A percentile compares a stretch with the other conserved stretches of the same genome.
Evolutionary conservation across 2,329 filamentous ascomycete genomes (phyloP).

Genomic region (Anisogramma anomala): DNA sequence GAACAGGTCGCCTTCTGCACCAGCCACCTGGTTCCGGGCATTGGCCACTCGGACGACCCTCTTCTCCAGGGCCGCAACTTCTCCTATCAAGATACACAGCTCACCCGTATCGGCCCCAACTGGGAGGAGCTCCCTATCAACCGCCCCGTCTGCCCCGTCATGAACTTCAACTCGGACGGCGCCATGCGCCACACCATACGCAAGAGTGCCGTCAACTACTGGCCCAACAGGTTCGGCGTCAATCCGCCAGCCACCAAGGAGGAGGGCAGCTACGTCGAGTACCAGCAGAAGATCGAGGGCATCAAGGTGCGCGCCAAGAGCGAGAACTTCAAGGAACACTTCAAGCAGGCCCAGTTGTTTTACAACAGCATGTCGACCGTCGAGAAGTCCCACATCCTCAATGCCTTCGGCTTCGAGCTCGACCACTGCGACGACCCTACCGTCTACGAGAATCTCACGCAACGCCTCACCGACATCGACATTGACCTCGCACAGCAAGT

Average conservation of each 20-base stretch:
- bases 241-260: constrained; percentile 48
- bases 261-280: constrained; percentile 60
- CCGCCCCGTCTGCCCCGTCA: constrained; percentile 59
- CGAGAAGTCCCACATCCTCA: constrained; percentile 53
- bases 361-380: constrained; percentile 62
- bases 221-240: constrained; percentile 59
- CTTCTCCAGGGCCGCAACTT: constrained; percentile 63
- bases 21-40: constrained; percentile 64
- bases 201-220: constrained; percentile 66
- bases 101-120: constrained; percentile 60
- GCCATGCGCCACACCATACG: constrained; percentile 60
- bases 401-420: constrained; percentile 57
- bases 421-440: constrained; percentile 72
- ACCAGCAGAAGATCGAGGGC: constrained; percentile 51
- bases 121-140: constrained; percentile 72
- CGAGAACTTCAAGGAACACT: constrained; percentile 67
- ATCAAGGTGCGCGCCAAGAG: constrained; percentile 60
- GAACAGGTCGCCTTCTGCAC: constrained; percentile 81
- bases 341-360: constrained; percentile 69
- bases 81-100: constrained; percentile 55
- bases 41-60: constrained; percentile 67
- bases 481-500: constrained; percentile 56
- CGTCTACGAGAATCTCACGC: constrained; percentile 60
- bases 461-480: constrained; percentile 62
- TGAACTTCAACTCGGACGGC: constrained; percentile 69